Percentiles rank a stretch among this genome's conserved stretches.
phyloP scores from a whole-genome alignment of 2,329 filamentous ascomycete species.

The Colletotrichum zoysiae region DNA sequence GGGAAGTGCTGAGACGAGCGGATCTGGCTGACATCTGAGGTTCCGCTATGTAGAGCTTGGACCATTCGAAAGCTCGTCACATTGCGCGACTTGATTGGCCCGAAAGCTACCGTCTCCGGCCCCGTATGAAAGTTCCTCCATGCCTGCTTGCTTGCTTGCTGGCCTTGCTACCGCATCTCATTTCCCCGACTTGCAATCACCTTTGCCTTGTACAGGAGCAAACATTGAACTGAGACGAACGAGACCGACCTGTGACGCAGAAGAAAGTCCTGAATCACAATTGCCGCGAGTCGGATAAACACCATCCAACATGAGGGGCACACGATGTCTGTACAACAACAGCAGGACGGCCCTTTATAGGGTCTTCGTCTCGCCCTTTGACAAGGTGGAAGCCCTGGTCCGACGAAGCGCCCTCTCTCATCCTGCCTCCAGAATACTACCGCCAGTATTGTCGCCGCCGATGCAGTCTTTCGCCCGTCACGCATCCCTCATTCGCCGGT shows the following conservation, averaged over 20 bases:
- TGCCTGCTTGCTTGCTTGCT: neutral
- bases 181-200: constrained; percentile 3
- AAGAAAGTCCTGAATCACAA: constrained; percentile 1
- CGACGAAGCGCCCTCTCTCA: constrained; percentile 43
- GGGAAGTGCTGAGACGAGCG: constrained; percentile 7
- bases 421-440: constrained; percentile 14
- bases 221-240: constrained; percentile 2
- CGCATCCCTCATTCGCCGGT: constrained; percentile 17
- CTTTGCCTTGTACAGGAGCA: neutral
- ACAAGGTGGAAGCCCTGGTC: constrained; percentile 46
- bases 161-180: constrained; percentile 6
- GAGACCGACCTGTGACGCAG: neutral
- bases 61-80: constrained; percentile 34
- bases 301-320: constrained; percentile 57
- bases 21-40: constrained; percentile 4
- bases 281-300: neutral
- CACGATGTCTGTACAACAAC: constrained; percentile 57
- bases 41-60: constrained; percentile 32
- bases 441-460: constrained; percentile 1
- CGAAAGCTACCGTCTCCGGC: constrained; percentile 1
- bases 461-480: constrained; percentile 22
- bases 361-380: constrained; percentile 58
- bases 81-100: constrained; percentile 33
- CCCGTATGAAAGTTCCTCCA: constrained; percentile 8
- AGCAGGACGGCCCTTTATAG: constrained; percentile 60